A percentile compares a stretch with the other conserved stretches of the same genome.
phyloP scores from a whole-genome alignment of 805 yeast genomes.

The Wickerhamomyces chambardii region DNA sequence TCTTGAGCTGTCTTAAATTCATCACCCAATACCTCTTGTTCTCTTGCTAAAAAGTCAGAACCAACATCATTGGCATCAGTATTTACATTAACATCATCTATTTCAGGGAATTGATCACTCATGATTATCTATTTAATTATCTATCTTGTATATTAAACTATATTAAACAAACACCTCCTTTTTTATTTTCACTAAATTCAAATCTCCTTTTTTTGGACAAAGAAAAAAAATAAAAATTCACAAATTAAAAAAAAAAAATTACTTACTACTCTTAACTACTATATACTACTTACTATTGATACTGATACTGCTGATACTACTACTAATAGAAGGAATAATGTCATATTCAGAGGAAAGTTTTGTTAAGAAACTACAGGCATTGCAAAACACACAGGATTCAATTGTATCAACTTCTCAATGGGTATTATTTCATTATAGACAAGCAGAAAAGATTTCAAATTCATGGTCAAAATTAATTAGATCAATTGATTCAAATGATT shows the following conservation, averaged over 20 bases:
- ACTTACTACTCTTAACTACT: no score
- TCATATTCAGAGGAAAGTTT: conserved; percentile 45
- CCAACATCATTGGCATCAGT: conserved; percentile 26
- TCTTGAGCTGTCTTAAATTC: conserved; percentile 58
- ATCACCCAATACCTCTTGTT: conserved; percentile 52
- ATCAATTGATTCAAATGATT: conserved; percentile 20
- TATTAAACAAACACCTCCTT: no score
- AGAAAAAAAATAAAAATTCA: no score
- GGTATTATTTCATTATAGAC: conserved; percentile 59
- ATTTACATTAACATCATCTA: conserved; percentile 34
- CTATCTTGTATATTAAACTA: no score
- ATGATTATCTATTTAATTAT: conserved; percentile 19
- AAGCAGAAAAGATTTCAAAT: conserved; percentile 41
- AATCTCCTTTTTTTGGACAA: no score
- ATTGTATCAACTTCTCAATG: conserved; percentile 69
- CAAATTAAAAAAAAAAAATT: no score
- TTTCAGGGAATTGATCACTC: conserved; percentile 75
- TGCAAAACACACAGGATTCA: conserved; percentile 61
- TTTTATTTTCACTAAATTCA: no score
- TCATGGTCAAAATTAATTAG: conserved; percentile 37
- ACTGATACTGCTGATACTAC: no score
- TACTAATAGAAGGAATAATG: conserved; percentile 17
- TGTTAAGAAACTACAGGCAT: conserved; percentile 31
- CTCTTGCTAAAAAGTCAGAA: conserved; percentile 59
- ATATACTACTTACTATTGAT: no score